These are phyloP conservation scores for Daldinia sp. DNA, from an alignment of 2,329 filamentous ascomycete species.

Conservation along the genomic window DNA sequence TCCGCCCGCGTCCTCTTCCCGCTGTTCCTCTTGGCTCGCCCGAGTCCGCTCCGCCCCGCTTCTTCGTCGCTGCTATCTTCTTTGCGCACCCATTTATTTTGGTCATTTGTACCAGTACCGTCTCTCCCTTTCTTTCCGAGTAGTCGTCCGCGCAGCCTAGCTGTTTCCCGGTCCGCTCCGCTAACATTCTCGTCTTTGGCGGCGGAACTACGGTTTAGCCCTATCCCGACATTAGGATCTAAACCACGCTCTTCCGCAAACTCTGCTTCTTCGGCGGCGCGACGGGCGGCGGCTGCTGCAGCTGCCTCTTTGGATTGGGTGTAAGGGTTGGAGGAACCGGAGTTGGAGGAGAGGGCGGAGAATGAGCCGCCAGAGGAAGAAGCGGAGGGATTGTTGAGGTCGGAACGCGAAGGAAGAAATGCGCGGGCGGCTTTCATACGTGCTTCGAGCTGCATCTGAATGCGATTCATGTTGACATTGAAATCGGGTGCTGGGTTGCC, in stretches of 20 bases:
- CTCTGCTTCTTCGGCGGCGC: conserved; percentile 32
- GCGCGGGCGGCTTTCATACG: conserved; percentile 27
- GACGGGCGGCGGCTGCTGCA: conserved; percentile 19
- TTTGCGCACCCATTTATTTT: conserved; percentile 26
- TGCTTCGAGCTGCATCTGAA: conserved; percentile 42
- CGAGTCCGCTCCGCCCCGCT: conserved; percentile 45
- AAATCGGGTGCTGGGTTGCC: conserved; percentile 46
- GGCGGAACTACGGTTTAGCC: conserved; percentile 4
- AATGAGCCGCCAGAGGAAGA: conserved; percentile 15
- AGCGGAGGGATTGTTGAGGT: conserved; percentile 2
- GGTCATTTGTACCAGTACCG: background rate
- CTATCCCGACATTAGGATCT: conserved; percentile 43
- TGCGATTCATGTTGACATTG: conserved; percentile 44
- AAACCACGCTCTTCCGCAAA: conserved; percentile 39
- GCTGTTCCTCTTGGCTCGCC: conserved; percentile 42
- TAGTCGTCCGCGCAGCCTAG: conserved; percentile 37
- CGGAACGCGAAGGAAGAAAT: conserved; percentile 24
- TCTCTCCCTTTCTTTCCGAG: conserved; percentile 35
- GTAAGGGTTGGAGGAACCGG: background rate
- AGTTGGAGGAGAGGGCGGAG: conserved; percentile 22
- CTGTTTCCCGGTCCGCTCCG: conserved; percentile 34
- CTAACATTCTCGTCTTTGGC: conserved; percentile 14
- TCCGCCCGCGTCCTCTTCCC: conserved; percentile 22
- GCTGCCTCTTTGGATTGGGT: conserved; percentile 1
- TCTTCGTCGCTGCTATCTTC: conserved; percentile 45